Conservation (phyloP, 805 yeast species). For the Candida koratica region DNA sequence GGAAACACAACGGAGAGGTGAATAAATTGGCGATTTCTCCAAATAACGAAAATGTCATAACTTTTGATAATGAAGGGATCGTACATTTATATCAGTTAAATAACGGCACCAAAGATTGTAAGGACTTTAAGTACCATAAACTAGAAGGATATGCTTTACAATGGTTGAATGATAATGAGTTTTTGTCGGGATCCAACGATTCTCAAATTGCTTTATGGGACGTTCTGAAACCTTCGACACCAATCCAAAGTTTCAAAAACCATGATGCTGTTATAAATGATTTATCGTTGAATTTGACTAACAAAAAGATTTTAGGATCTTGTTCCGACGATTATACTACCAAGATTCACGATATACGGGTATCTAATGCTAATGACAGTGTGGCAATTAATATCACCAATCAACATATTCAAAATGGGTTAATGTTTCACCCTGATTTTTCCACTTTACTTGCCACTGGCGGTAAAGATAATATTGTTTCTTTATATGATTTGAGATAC, state of each 20-base stretch:
- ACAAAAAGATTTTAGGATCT: conserved; percentile 52
- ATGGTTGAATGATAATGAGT: conserved; percentile 51
- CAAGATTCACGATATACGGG: conserved; percentile 58
- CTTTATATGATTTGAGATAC: conserved; percentile 72
- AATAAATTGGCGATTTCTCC: conserved; percentile 58
- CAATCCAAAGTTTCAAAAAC: conserved; percentile 44
- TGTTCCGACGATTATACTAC: conserved; percentile 65
- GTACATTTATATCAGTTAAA: conserved; percentile 41
- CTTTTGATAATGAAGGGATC: conserved; percentile 52
- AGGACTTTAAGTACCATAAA: conserved; percentile 50
- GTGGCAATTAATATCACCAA: conserved; percentile 46
- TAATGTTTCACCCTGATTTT: conserved; percentile 59
- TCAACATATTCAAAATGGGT: conserved; percentile 60
- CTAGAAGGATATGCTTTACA: conserved; percentile 68
- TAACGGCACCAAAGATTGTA: conserved; percentile 15
- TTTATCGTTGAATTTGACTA: conserved; percentile 48
- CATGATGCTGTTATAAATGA: conserved; percentile 65
- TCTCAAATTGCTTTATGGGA: conserved; percentile 71
- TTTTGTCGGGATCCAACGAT: conserved; percentile 67
- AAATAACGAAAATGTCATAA: conserved; percentile 45
- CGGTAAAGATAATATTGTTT: conserved; percentile 70
- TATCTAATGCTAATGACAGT: conserved; percentile 18
- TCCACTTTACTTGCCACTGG: conserved; percentile 66
- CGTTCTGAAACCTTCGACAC: conserved; percentile 38
- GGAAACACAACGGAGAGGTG: conserved; percentile 66